Evolutionary conservation across 768 basidiomycete species (phyloP).

Genomic region (Cyclocybe aegerita): DNA sequence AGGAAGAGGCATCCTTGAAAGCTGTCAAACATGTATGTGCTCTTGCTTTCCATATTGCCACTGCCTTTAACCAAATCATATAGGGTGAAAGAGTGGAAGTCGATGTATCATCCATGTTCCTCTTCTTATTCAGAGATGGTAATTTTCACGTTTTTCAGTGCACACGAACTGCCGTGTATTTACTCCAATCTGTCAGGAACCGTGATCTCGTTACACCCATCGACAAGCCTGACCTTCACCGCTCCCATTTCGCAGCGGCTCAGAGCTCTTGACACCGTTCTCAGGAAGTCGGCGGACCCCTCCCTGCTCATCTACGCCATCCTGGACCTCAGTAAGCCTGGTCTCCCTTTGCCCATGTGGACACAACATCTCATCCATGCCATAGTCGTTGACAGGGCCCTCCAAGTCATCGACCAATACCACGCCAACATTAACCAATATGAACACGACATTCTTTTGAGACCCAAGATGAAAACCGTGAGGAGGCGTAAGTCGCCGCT

Average conservation of each 20-base stretch:
- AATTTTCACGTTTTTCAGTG: slow-evolving; percentile 12
- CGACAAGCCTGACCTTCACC: slow-evolving; percentile 45
- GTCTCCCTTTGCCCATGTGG: neutral
- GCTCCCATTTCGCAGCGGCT: slow-evolving; percentile 59
- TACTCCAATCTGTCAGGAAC: slow-evolving; percentile 41
- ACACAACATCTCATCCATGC: neutral
- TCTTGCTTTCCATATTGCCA: neutral
- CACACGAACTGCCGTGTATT: neutral
- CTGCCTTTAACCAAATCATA: slow-evolving; percentile 8
- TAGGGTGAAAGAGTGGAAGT: slow-evolving; percentile 61
- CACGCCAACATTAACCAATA: slow-evolving; percentile 61
- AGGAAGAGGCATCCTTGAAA: slow-evolving; percentile 26
- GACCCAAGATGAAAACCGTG: slow-evolving; percentile 62
- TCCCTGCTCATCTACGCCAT: slow-evolving; percentile 69
- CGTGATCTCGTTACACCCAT: slow-evolving; percentile 58
- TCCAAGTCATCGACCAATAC: slow-evolving; percentile 70
- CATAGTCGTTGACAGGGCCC: slow-evolving; percentile 64
- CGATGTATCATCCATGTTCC: slow-evolving; percentile 58
- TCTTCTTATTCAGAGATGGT: slow-evolving; percentile 71
- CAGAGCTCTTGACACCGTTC: slow-evolving; percentile 53
- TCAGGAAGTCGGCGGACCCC: slow-evolving; percentile 63
- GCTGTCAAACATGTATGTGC: slow-evolving; percentile 29
- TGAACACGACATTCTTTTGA: slow-evolving; percentile 58
- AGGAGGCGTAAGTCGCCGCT: slow-evolving; percentile 44
- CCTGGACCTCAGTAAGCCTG: slow-evolving; percentile 51